Base-by-base conservation (phyloP, 768 basidiomycete species). In the Coprinellus aureogranulatus region DNA sequence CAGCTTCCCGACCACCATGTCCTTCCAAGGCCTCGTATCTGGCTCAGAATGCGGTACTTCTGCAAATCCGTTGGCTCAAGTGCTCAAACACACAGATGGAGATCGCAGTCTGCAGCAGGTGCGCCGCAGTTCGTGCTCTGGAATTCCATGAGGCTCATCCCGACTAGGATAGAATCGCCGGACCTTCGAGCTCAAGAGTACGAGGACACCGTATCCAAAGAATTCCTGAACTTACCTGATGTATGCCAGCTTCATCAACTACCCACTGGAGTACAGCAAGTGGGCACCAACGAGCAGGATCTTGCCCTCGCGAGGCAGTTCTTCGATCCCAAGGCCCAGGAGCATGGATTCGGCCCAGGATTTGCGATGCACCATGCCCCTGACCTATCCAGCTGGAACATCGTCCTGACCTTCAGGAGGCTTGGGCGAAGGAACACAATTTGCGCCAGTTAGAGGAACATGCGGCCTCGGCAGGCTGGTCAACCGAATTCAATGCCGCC, bases 31-130 rank as follows among this genome's bases (percentile, higher is more conserved):
- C 56, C 77, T 94, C 40, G 83, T 94, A 59, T 93, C 92, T 58
- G 94, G 93, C 57, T 82, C 93, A 44, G 96, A 98, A 74, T 97
- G 94, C 72, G 89, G 88, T 12, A 82, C 86, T 20, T 77, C 87
- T 1, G 79, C 88, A 49, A 98, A 97, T 68, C 94, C 95, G 2
- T 77, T 98, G 25, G 85, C 90, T 2, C 89, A 92, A 64, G 88
- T 98, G 25, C 79, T 94, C 53, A 96, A 97, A 69, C 90, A 96
- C 66, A 85, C 92, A 9, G 92, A 94, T 57, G 86, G 85, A 1
- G 94, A 97, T 73, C 85, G 89, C 55, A 94, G 91, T 70, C 70
- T 96, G 27, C 93, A 95, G 66, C 87, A 91, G 76, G 93, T 91
- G 63, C 37, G 37, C 46, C 22, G 40, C 4, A 25, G 28, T 48